Conservation (phyloP, 192 early-diverging fungal genomes). For the Haplosporangium gracile region DNA sequence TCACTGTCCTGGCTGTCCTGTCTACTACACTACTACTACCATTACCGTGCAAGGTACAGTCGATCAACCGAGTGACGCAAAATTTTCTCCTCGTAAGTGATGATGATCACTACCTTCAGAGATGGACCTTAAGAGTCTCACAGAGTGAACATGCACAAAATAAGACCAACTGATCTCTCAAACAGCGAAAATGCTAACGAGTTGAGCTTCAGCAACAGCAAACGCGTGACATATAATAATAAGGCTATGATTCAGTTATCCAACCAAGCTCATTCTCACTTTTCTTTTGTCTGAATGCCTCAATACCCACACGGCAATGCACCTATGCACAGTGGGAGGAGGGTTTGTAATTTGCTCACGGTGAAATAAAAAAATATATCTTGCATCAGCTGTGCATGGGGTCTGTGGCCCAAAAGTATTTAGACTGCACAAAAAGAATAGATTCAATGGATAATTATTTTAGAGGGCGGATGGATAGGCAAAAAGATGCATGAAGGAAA, state of each 20-base stretch:
- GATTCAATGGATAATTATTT: no score
- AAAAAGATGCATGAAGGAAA: neutral
- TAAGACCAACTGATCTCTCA: no score
- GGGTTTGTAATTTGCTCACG: neutral
- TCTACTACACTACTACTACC: no score
- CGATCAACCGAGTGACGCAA: no score
- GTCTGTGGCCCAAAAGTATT: neutral
- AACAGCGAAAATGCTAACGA: no score
- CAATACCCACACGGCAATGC: neutral
- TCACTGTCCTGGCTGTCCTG: neutral
- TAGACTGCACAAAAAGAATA: neutral
- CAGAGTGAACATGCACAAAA: no score
- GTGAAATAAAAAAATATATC: neutral
- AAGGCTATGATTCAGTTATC: neutral
- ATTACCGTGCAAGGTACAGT: no score
- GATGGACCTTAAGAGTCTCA: no score
- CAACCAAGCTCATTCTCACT: neutral
- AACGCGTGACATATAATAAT: neutral
- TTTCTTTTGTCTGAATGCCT: neutral
- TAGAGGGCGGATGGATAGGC: no score
- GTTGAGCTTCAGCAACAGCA: no score
- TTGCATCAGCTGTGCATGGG: conserved; percentile 8
- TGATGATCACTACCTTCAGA: no score
- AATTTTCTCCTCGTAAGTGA: no score
- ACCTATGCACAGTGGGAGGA: neutral